These are phyloP conservation scores for Auricularia sp. DNA, from an alignment of 768 basidiomycete species.

Conservation along the genomic window DNA sequence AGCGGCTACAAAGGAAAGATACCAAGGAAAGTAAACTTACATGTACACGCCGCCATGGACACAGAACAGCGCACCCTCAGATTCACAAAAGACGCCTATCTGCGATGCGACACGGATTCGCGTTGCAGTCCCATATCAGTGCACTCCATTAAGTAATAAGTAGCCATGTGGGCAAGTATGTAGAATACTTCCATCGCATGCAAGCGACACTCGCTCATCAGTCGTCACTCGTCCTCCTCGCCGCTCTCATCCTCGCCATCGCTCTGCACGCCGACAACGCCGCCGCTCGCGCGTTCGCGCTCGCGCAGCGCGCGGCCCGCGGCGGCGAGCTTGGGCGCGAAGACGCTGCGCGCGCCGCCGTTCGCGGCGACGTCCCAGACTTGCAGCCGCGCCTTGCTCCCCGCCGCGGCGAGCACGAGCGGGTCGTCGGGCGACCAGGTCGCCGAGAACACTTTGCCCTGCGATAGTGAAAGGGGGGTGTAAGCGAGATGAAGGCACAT, in stretches of 20 bases:
- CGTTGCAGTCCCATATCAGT: no score
- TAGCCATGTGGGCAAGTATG: no score
- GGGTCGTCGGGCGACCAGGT: constrained; percentile 92
- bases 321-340: constrained; percentile 64
- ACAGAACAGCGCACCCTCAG: no score
- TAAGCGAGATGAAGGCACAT: background rate
- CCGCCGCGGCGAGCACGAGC: constrained; percentile 86
- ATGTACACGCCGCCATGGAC: no score
- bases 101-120: no score
- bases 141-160: no score
- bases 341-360: constrained; percentile 70
- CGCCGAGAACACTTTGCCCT: constrained; percentile 96
- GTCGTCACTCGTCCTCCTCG: constrained; percentile 23
- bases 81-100: no score
- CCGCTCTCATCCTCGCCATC: constrained; percentile 52
- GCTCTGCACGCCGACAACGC: constrained; percentile 56
- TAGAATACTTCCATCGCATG: background rate
- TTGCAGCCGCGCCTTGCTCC: constrained; percentile 88
- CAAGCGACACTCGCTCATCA: background rate
- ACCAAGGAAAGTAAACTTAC: no score
- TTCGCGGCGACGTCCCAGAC: constrained; percentile 92
- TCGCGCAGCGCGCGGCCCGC: constrained; percentile 63
- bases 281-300: constrained; percentile 41
- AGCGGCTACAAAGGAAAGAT: no score
- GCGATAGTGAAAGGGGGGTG: constrained; percentile 3